phyloP scores from a whole-genome alignment of 1,284 basidiomycete genomes.

The Kwoniella shivajii region DNA sequence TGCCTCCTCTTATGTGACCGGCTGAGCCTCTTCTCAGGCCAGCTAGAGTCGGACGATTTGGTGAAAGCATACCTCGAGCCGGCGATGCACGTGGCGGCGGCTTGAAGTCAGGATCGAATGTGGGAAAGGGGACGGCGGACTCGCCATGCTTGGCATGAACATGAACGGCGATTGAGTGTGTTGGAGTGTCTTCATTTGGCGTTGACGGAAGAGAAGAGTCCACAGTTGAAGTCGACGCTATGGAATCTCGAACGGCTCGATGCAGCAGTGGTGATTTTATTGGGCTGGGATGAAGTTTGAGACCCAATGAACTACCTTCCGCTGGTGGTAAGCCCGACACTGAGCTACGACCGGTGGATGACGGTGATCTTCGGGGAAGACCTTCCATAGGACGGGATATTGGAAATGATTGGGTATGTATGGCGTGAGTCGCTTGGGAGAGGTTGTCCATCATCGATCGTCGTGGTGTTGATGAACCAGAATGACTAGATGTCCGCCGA shows the following conservation, averaged over 20 bases:
- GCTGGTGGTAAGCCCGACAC: conserved; percentile 31
- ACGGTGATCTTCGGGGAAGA: conserved; percentile 27
- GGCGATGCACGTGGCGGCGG: conserved; percentile 10
- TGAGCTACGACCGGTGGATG: conserved; percentile 1
- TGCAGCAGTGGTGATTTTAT: conserved; percentile 21
- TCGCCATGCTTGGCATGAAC: conserved; percentile 1
- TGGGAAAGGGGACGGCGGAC: conserved; percentile 27
- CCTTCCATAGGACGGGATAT: conserved; percentile 38
- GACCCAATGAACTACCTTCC: conserved; percentile 29
- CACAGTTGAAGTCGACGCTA: conserved; percentile 31
- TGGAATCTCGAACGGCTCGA: conserved; percentile 26
- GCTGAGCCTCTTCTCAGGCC: conserved; percentile 20
- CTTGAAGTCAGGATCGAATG: conserved; percentile 29
- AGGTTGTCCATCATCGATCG: conserved; percentile 26
- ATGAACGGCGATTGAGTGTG: not conserved
- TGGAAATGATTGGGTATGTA: conserved; percentile 19
- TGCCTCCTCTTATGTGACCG: conserved; percentile 22
- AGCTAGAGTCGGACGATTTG: conserved; percentile 17
- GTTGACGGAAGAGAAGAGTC: conserved; percentile 35
- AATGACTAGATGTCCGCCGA: conserved; percentile 39
- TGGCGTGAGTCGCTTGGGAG: conserved; percentile 23
- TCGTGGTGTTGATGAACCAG: conserved; percentile 30
- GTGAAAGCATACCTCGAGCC: conserved; percentile 12
- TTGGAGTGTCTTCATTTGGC: conserved; percentile 21
- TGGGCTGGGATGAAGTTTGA: conserved; percentile 39